Conservation (phyloP, 2,329 filamentous ascomycete genomes). For the Canariomyces notabilis region DNA sequence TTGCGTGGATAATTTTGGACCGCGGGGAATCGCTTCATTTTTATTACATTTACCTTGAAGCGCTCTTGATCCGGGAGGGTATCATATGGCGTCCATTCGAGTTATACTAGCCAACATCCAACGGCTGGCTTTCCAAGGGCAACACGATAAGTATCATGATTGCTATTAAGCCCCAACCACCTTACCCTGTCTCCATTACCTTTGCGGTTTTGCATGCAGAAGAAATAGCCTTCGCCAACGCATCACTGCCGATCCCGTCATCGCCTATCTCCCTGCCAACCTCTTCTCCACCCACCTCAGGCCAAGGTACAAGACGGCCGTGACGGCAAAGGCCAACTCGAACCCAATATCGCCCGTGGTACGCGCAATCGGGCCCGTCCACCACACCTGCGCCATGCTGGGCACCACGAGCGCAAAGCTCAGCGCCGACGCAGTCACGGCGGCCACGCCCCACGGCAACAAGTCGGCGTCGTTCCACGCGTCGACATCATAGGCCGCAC, state of each 20-base stretch:
- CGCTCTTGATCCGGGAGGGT: no score
- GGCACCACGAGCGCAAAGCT: slow-evolving; percentile 33
- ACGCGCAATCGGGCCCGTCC: slow-evolving; percentile 38
- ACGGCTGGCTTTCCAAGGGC: no score
- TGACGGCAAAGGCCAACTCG: slow-evolving; percentile 39
- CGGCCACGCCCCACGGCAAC: slow-evolving; percentile 28
- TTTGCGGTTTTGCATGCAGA: no score
- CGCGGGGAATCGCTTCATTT: no score
- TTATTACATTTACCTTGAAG: no score
- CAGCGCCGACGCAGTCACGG: slow-evolving; percentile 19
- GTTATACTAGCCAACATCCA: no score
- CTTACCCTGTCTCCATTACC: no score
- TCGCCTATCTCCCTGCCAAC: slow-evolving; percentile 14
- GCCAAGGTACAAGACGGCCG: slow-evolving; percentile 38
- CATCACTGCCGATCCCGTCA: background rate
- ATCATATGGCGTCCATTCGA: no score
- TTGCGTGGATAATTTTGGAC: slow-evolving; percentile 4
- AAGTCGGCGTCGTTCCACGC: slow-evolving; percentile 24
- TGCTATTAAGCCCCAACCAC: no score
- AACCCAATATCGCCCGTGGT: slow-evolving; percentile 43
- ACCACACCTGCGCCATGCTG: slow-evolving; percentile 41
- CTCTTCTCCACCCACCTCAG: slow-evolving; percentile 33
- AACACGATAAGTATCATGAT: no score
- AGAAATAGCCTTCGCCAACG: background rate
- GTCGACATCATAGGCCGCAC: slow-evolving; percentile 19